Evolutionary conservation across 2,329 filamentous ascomycete species (phyloP).

Genomic region (Ustulina deusta): DNA sequence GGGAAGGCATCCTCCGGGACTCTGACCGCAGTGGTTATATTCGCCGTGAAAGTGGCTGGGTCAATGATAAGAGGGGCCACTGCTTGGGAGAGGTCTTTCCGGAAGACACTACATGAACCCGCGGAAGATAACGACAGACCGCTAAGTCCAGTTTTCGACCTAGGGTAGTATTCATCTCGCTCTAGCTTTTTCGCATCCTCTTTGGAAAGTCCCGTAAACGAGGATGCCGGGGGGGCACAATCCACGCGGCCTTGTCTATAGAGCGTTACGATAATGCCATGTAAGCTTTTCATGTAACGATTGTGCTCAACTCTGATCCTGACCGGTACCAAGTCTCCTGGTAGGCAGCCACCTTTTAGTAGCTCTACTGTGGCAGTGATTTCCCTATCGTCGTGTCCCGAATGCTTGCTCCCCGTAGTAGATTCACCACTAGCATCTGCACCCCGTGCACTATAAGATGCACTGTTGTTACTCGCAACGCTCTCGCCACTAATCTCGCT

Average conservation of each 20-base stretch:
- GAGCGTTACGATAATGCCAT: constrained; percentile 91
- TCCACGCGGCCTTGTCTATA: constrained; percentile 94
- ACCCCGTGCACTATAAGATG: constrained; percentile 65
- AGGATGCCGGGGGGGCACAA: constrained; percentile 68
- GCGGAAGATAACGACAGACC: constrained; percentile 88
- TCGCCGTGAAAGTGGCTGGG: constrained; percentile 79
- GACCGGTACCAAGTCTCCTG: constrained; percentile 85
- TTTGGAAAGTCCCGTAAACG: constrained; percentile 67
- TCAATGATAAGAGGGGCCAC: constrained; percentile 91
- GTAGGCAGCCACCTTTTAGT: constrained; percentile 82
- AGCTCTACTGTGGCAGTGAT: constrained; percentile 90
- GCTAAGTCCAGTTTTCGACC: constrained; percentile 85
- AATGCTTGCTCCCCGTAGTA: constrained; percentile 61
- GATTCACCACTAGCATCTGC: constrained; percentile 61
- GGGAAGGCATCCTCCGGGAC: constrained; percentile 93
- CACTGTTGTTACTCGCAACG: constrained; percentile 73
- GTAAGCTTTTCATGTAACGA: constrained; percentile 88
- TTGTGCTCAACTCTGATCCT: constrained; percentile 87
- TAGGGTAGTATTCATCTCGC: constrained; percentile 87
- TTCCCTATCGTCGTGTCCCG: constrained; percentile 74
- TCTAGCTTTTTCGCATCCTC: constrained; percentile 76
- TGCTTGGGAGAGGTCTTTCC: constrained; percentile 91
- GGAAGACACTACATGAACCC: constrained; percentile 90
- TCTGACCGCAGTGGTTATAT: constrained; percentile 84
- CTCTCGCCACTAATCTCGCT: constrained; percentile 81